Conservation (phyloP, 2,329 filamentous ascomycete species). For the Cercospora zeina region DNA sequence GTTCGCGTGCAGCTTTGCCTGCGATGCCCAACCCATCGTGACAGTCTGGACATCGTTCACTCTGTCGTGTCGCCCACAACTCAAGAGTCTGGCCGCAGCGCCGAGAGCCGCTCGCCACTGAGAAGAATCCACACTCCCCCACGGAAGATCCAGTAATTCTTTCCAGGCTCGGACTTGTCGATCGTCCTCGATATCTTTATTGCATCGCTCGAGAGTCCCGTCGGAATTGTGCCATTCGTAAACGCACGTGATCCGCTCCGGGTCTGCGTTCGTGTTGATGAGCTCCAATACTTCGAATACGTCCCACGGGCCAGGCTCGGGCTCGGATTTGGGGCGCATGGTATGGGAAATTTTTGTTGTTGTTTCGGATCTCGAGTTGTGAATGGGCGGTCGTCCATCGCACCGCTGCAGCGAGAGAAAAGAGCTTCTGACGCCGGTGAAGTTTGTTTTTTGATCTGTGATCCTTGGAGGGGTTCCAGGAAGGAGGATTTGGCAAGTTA, state of each 20-base stretch:
- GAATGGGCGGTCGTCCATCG: conserved; percentile 9
- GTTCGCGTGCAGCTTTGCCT: conserved; percentile 1
- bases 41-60: neutral
- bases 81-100: conserved; percentile 10
- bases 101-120: conserved; percentile 6
- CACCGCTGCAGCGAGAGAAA: neutral
- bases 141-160: conserved; percentile 2
- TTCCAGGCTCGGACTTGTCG: conserved; percentile 13
- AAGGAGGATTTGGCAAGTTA: neutral
- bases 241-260: conserved; percentile 10
- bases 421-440: neutral
- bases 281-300: conserved; percentile 10
- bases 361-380: neutral
- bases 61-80: conserved; percentile 4
- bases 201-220: neutral
- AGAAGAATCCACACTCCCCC: conserved; percentile 9
- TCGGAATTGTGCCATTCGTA: conserved; percentile 4
- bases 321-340: neutral
- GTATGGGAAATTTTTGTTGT: neutral
- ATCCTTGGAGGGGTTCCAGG: neutral
- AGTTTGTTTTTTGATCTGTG: too few species aligned
- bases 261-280: conserved; percentile 6
- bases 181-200: conserved; percentile 8
- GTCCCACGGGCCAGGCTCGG: neutral
- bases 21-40: conserved; percentile 12